Evolutionary conservation across 176 grass and related monocot species (phyloP).

Genomic region (Phragmites australis): DNA sequence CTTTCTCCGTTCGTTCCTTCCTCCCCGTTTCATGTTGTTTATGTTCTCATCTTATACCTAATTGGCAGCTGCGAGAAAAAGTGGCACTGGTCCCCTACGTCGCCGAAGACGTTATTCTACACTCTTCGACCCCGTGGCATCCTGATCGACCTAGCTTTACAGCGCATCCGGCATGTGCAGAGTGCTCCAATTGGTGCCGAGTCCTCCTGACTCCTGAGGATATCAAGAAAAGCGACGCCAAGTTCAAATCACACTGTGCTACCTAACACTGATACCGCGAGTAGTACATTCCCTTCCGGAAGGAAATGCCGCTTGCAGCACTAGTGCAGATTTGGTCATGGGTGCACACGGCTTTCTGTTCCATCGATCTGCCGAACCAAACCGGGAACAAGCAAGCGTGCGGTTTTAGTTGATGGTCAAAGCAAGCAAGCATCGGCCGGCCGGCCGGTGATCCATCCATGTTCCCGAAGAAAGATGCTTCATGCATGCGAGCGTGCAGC

Average conservation of each 20-base stretch:
- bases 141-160: not conserved
- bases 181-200: not conserved
- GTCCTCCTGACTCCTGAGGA: too few relatives aligned
- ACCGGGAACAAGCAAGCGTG: not conserved
- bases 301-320: not conserved
- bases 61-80: not conserved
- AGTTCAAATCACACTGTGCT: not conserved
- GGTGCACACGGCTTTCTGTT: slow-evolving; percentile 15
- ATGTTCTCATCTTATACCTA: not conserved
- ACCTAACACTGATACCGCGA: too few relatives aligned
- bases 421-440: slow-evolving; percentile 7
- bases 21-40: not conserved
- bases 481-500: not conserved
- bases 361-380: not conserved
- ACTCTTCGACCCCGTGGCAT: not conserved
- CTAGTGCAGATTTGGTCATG: slow-evolving; percentile 7
- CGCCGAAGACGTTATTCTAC: not conserved
- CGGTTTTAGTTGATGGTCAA: slow-evolving; percentile 16
- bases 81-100: not conserved
- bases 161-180: slow-evolving; percentile 5
- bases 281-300: too few relatives aligned
- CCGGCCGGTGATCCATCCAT: not conserved
- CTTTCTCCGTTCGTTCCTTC: not conserved
- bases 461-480: not conserved
- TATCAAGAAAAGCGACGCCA: not conserved